Conservation (phyloP, 306 rosid genomes). For the Benincasa hispida region DNA sequence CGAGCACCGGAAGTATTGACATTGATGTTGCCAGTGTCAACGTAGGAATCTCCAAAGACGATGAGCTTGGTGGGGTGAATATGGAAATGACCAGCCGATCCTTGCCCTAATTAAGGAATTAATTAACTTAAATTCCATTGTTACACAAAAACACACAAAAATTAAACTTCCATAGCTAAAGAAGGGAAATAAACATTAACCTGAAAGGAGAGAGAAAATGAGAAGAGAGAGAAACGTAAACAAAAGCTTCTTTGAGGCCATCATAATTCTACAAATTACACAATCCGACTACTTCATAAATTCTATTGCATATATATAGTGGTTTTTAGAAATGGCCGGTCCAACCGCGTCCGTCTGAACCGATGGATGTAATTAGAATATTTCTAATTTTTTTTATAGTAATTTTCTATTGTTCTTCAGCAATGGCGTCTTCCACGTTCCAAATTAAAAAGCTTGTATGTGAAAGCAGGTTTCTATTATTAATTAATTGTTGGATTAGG, state of each 20-base stretch:
- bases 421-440: not conserved
- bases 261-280: too few species aligned
- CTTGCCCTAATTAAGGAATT: not conserved
- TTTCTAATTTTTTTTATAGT: not conserved
- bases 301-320: not conserved
- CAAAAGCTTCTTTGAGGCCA: not conserved
- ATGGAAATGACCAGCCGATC: not conserved
- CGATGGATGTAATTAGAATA: not conserved
- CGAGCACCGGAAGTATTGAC: not conserved
- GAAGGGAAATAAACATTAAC: not conserved
- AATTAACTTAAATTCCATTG: too few species aligned
- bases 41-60: constrained; percentile 35
- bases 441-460: not conserved
- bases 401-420: not conserved
- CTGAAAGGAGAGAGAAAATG: constrained; percentile 5
- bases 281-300: too few species aligned
- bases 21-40: constrained; percentile 31
- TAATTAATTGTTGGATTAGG: not conserved
- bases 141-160: not conserved
- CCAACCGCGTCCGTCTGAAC: not conserved
- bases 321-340: not conserved
- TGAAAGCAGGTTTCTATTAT: not conserved
- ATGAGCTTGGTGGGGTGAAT: constrained; percentile 18
- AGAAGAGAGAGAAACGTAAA: not conserved
- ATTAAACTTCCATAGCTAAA: not conserved